These are phyloP conservation scores for Candida golubevii DNA, from an alignment of 805 yeast species.

Conservation along the genomic window DNA sequence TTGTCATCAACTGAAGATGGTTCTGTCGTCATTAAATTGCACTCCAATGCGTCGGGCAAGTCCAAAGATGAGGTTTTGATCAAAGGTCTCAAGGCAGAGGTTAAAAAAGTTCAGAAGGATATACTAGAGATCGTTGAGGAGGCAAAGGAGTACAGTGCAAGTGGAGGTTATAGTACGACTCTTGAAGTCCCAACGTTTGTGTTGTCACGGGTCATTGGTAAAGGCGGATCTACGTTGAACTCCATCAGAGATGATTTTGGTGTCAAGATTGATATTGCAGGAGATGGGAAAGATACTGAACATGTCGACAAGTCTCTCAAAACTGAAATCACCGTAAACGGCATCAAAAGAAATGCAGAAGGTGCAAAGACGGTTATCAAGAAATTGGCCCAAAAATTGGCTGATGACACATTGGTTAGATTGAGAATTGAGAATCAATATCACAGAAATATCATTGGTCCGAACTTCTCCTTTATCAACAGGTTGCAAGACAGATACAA, in stretches of 20 bases:
- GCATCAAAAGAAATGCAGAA: constrained; percentile 73
- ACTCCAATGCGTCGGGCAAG: constrained; percentile 31
- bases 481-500: constrained; percentile 85
- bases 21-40: constrained; percentile 46
- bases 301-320: constrained; percentile 22
- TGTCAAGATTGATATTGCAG: constrained; percentile 71
- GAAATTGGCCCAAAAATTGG: constrained; percentile 65
- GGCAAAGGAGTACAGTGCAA: constrained; percentile 42
- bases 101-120: constrained; percentile 48
- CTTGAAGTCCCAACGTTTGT: constrained; percentile 62
- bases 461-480: constrained; percentile 72
- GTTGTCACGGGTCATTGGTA: constrained; percentile 83
- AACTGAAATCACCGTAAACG: constrained; percentile 52
- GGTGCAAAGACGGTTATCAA: constrained; percentile 60
- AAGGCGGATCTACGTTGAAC: constrained; percentile 73
- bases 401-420: constrained; percentile 69
- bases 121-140: constrained; percentile 54
- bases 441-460: constrained; percentile 82
- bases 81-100: constrained; percentile 67
- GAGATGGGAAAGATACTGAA: constrained; percentile 34
- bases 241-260: constrained; percentile 68
- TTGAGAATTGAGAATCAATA: constrained; percentile 69
- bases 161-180: constrained; percentile 40
- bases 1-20: constrained; percentile 33
- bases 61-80: constrained; percentile 53